These are phyloP conservation scores for Solanum piurae DNA, from an alignment of 257 asterid species.

Conservation along the genomic window DNA sequence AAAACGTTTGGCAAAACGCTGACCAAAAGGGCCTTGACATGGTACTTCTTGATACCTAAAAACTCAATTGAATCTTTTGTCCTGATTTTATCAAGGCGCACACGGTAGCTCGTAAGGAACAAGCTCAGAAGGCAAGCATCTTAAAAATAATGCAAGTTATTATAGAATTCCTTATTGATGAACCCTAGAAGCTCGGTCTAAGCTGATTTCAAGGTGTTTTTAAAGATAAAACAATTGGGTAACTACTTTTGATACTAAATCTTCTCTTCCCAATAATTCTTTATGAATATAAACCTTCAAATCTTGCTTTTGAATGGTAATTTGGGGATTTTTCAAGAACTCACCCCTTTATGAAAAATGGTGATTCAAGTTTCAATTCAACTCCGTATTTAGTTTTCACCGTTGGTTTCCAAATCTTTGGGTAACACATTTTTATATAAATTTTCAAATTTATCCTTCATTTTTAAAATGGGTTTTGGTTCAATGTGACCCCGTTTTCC, in stretches of 20 bases:
- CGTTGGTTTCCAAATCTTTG: neutral
- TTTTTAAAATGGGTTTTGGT: neutral
- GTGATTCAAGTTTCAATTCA: neutral
- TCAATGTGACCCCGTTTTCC: neutral
- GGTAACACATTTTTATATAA: neutral
- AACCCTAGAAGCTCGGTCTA: neutral
- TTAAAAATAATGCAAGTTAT: neutral
- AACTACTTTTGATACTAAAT: neutral
- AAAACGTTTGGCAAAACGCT: too few relatives aligned
- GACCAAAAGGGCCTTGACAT: too few relatives aligned
- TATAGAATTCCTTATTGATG: neutral
- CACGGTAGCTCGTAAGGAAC: neutral
- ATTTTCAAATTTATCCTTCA: too few relatives aligned
- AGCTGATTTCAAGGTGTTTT: neutral
- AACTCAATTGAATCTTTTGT: neutral
- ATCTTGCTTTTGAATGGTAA: neutral
- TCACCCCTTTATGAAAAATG: neutral
- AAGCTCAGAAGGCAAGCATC: neutral
- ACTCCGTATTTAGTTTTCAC: neutral
- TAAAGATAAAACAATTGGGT: neutral
- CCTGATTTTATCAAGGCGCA: neutral
- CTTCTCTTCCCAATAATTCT: neutral
- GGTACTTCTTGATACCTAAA: neutral
- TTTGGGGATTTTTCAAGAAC: neutral
- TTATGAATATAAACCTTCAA: neutral